phyloP scores from a whole-genome alignment of 2,329 filamentous ascomycete species.

The Penicillium hesseltinei region DNA sequence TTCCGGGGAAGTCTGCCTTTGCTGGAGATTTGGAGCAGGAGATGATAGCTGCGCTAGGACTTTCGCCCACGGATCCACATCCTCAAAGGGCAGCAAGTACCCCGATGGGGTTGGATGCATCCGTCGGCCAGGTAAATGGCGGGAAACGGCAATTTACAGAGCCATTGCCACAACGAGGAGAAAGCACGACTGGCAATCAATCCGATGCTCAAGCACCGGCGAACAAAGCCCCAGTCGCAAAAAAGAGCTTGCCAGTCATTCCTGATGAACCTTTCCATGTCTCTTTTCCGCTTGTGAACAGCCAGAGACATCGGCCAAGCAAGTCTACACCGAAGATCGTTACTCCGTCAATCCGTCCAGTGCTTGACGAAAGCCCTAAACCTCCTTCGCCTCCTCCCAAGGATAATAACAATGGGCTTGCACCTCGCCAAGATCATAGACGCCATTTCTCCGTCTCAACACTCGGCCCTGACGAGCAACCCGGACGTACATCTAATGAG shows the following conservation, averaged over 20 bases:
- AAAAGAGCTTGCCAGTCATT: slow-evolving; percentile 10
- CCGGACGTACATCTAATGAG: slow-evolving; percentile 2
- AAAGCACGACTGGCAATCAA: background rate
- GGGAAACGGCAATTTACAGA: background rate
- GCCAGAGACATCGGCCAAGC: background rate
- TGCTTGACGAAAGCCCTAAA: slow-evolving; percentile 11
- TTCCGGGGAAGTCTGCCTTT: slow-evolving; percentile 1
- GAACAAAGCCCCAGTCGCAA: background rate
- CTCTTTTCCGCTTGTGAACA: background rate
- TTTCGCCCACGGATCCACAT: slow-evolving; percentile 17
- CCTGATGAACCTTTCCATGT: slow-evolving; percentile 5
- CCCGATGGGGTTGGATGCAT: background rate
- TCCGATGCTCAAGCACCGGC: background rate
- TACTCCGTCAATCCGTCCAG: slow-evolving; percentile 15
- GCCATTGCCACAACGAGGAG: background rate
- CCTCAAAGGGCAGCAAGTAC: slow-evolving; percentile 4
- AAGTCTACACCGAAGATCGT: background rate
- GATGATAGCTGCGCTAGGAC: slow-evolving; percentile 24
- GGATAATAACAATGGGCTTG: slow-evolving; percentile 6
- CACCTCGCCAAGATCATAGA: slow-evolving; percentile 8
- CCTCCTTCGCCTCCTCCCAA: slow-evolving; percentile 10
- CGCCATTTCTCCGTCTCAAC: slow-evolving; percentile 29
- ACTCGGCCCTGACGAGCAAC: slow-evolving; percentile 22
- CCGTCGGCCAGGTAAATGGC: background rate
- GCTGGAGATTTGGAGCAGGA: slow-evolving; percentile 21